Percentiles rank a stretch among this genome's conserved stretches.
These are phyloP conservation scores for Tricholoma flavovirens DNA, from an alignment of 768 basidiomycete species.

Conservation along the genomic window DNA sequence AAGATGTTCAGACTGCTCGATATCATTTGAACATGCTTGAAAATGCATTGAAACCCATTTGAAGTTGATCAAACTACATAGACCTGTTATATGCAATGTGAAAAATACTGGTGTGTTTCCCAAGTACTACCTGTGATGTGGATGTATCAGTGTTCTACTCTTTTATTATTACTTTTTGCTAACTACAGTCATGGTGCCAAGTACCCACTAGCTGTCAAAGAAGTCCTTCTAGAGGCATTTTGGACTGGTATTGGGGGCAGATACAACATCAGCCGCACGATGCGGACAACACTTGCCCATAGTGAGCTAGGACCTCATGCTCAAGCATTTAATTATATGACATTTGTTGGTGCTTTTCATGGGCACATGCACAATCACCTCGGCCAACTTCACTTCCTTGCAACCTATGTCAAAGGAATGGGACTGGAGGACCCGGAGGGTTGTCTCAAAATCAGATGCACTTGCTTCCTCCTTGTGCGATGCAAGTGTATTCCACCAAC, in stretches of 20 bases:
- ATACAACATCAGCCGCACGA: not conserved
- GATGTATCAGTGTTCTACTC: no score
- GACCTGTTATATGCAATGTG: no score
- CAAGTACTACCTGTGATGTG: no score
- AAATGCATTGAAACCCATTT: no score
- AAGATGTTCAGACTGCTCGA: no score
- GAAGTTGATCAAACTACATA: no score
- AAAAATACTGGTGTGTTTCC: no score
- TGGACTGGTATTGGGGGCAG: not conserved
- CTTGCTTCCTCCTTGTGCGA: constrained; percentile 17
- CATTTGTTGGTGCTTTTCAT: no score
- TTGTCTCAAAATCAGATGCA: constrained; percentile 22
- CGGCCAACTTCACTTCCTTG: constrained; percentile 20
- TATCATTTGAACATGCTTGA: no score
- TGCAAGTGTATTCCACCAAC: constrained; percentile 15
- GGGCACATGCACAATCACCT: no score
- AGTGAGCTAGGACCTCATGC: not conserved
- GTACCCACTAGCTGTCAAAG: not conserved
- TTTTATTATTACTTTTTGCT: not conserved
- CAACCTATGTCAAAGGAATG: no score
- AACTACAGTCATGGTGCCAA: not conserved
- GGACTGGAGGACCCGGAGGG: no score
- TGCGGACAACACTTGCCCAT: not conserved
- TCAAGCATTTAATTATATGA: not conserved
- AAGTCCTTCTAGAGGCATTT: not conserved